Evolutionary conservation across 305 asterid species (phyloP).

Genomic region (Vinca major): DNA sequence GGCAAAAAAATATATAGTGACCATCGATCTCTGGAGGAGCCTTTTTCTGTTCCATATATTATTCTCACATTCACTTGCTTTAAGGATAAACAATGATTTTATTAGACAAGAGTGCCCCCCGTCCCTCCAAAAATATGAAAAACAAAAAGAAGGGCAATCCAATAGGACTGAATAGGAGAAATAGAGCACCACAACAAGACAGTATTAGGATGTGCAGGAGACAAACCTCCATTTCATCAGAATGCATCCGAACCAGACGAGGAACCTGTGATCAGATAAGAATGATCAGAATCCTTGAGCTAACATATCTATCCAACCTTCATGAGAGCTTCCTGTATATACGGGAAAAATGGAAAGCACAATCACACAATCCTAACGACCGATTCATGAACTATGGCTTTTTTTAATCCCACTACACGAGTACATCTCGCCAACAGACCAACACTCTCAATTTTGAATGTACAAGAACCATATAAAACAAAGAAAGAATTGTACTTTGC

Average conservation of each 20-base stretch:
- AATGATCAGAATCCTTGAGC: conserved; percentile 5
- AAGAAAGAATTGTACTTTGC: neutral
- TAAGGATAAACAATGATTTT: neutral
- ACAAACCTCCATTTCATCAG: conserved; percentile 97
- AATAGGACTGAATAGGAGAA: neutral
- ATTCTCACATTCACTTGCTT: neutral
- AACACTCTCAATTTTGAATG: neutral
- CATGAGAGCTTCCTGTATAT: neutral
- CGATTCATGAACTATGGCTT: neutral
- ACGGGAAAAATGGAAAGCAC: neutral
- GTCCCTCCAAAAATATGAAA: neutral
- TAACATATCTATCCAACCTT: neutral
- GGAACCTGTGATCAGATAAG: conserved; percentile 55
- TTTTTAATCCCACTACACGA: neutral
- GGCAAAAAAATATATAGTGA: neutral
- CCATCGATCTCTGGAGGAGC: neutral
- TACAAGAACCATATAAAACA: neutral
- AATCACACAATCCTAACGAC: neutral
- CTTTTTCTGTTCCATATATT: neutral
- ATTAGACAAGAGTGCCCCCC: no score
- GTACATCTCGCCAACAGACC: neutral
- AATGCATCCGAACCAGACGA: conserved; percentile 94
- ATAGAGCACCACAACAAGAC: neutral
- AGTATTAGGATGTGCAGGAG: neutral
- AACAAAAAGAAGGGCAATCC: no score